Percentiles rank a stretch among this genome's conserved stretches.
Conservation (phyloP, 2,329 filamentous ascomycete species). For the Aspergillus tanneri region DNA sequence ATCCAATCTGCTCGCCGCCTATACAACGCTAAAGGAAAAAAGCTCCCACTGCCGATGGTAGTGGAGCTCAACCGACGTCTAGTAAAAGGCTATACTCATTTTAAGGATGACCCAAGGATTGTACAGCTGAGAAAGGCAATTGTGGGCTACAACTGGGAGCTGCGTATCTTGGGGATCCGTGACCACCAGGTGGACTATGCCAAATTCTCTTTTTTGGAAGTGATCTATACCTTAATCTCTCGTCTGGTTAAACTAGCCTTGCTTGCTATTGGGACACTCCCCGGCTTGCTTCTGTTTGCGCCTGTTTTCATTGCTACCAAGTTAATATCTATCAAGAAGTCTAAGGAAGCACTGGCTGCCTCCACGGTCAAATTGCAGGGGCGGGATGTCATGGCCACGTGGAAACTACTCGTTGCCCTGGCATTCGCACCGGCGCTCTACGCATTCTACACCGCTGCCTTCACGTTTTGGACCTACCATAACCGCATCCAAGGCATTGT, state of each 20-base stretch:
- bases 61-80: constrained; percentile 91
- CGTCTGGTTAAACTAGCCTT: constrained; percentile 74
- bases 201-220: constrained; percentile 73
- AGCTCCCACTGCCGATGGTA: constrained; percentile 84
- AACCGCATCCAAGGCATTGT: constrained; percentile 82
- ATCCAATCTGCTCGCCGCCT: constrained; percentile 91
- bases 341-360: constrained; percentile 76
- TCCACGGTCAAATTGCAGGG: constrained; percentile 87
- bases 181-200: constrained; percentile 95
- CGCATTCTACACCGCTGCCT: constrained; percentile 71
- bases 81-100: constrained; percentile 85
- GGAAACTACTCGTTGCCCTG: constrained; percentile 87
- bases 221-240: constrained; percentile 75
- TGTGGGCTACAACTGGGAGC: constrained; percentile 79
- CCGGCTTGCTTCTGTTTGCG: constrained; percentile 81
- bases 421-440: constrained; percentile 80
- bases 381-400: constrained; percentile 86
- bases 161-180: constrained; percentile 80
- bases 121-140: constrained; percentile 72
- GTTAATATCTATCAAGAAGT: constrained; percentile 76
- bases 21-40: constrained; percentile 93
- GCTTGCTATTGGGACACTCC: constrained; percentile 77
- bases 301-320: constrained; percentile 85
- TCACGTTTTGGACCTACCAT: constrained; percentile 74
- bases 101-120: constrained; percentile 87